phyloP scores from a whole-genome alignment of 768 basidiomycete species.

The Leccinum sublutescens region DNA sequence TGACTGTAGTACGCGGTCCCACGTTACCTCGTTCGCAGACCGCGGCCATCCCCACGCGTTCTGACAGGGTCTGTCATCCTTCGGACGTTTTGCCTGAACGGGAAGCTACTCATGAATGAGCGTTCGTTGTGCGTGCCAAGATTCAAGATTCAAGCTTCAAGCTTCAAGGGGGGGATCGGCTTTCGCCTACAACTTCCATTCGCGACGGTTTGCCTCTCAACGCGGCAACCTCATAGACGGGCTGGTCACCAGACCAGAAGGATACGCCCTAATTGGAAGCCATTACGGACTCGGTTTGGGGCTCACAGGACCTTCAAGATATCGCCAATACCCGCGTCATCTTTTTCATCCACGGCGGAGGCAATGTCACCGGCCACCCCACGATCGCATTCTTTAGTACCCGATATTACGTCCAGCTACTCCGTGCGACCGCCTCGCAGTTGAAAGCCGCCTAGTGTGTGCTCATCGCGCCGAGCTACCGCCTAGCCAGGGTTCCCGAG shows the following conservation, averaged over 20 bases:
- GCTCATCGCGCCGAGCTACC: conserved; percentile 23
- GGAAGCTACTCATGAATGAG: background rate
- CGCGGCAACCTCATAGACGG: too few relatives aligned
- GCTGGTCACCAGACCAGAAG: too few relatives aligned
- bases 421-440: conserved; percentile 6
- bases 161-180: background rate
- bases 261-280: too few relatives aligned
- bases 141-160: too few relatives aligned
- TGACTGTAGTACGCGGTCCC: background rate
- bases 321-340: too few relatives aligned
- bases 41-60: background rate
- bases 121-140: background rate
- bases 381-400: background rate
- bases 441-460: conserved; percentile 4
- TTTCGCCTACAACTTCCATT: background rate
- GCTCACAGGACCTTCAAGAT: too few relatives aligned
- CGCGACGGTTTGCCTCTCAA: too few relatives aligned
- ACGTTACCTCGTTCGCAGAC: background rate
- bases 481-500: conserved; percentile 23
- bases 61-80: background rate
- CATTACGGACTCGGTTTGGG: too few relatives aligned
- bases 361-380: conserved; percentile 20
- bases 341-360: conserved; percentile 7
- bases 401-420: conserved; percentile 7
- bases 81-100: background rate